These are phyloP conservation scores for Lactarius hengduanensis DNA, from an alignment of 768 basidiomycete genomes.

Conservation along the genomic window DNA sequence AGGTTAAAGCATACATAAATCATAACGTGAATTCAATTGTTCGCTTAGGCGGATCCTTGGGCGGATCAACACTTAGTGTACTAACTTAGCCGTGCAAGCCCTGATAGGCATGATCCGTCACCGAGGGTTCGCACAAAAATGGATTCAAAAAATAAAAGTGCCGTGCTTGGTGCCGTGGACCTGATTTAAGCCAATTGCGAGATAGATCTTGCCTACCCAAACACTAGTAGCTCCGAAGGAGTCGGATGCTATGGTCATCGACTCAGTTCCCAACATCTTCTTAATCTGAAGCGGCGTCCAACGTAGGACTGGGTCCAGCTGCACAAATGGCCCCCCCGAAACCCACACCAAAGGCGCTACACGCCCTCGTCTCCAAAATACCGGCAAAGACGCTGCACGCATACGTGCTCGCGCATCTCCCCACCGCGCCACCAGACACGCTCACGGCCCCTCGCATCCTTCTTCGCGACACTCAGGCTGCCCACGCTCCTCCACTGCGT, in stretches of 20 bases:
- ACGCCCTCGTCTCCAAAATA: constrained; percentile 53
- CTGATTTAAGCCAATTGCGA: too few relatives aligned
- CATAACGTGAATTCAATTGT: constrained; percentile 65
- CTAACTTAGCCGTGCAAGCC: constrained; percentile 64
- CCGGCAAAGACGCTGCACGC: constrained; percentile 66
- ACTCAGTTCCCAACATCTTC: constrained; percentile 40
- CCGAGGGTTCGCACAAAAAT: background rate
- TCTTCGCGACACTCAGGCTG: constrained; percentile 61
- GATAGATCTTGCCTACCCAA: background rate
- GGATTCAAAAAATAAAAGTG: too few relatives aligned
- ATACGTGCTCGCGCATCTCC: constrained; percentile 56
- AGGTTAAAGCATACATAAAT: too few relatives aligned
- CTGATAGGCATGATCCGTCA: constrained; percentile 36
- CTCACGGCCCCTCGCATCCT: constrained; percentile 50
- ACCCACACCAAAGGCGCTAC: constrained; percentile 40
- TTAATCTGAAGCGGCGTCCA: constrained; percentile 41
- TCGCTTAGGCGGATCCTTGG: constrained; percentile 85
- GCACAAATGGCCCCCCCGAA: constrained; percentile 32
- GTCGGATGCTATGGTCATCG: constrained; percentile 16
- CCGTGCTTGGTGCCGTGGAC: too few relatives aligned
- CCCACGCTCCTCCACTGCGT: constrained; percentile 36
- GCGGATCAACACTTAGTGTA: constrained; percentile 64
- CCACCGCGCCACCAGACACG: constrained; percentile 38
- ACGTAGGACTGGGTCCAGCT: constrained; percentile 10
- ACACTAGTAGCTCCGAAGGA: constrained; percentile 2